Evolutionary conservation across 768 basidiomycete genomes (phyloP).

Genomic region (Clavaria fumosa): DNA sequence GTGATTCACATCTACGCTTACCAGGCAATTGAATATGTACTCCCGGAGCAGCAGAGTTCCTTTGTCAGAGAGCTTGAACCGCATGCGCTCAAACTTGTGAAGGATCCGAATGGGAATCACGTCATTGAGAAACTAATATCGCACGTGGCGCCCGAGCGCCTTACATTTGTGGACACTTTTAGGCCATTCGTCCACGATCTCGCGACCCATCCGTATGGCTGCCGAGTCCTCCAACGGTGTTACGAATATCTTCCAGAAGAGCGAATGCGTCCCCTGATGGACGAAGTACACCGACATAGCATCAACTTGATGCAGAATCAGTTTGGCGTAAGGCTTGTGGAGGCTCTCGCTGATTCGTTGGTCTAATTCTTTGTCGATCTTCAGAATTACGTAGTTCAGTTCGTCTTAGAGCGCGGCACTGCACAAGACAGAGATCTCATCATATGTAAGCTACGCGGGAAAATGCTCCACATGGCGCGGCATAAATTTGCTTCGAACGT

Average conservation of each 20-base stretch:
- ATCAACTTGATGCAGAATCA: slow-evolving; percentile 74
- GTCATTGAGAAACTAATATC: slow-evolving; percentile 86
- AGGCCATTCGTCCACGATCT: slow-evolving; percentile 66
- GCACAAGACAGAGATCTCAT: slow-evolving; percentile 53
- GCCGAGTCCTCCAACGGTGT: slow-evolving; percentile 86
- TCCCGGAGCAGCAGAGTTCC: slow-evolving; percentile 58
- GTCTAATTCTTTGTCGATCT: no score
- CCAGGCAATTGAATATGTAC: slow-evolving; percentile 72
- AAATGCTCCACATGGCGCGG: slow-evolving; percentile 63
- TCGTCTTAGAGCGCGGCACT: slow-evolving; percentile 70
- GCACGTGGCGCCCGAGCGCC: slow-evolving; percentile 57
- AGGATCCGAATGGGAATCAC: slow-evolving; percentile 89
- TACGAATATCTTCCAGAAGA: slow-evolving; percentile 69
- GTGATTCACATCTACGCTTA: slow-evolving; percentile 8
- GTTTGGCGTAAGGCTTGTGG: slow-evolving; percentile 49
- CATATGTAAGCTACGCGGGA: slow-evolving; percentile 54
- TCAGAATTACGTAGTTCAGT: slow-evolving; percentile 93
- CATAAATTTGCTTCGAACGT: slow-evolving; percentile 97
- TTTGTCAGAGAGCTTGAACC: slow-evolving; percentile 71
- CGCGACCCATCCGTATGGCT: slow-evolving; percentile 83
- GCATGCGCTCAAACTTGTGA: slow-evolving; percentile 72
- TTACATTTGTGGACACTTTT: slow-evolving; percentile 64
- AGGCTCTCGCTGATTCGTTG: no score
- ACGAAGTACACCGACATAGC: slow-evolving; percentile 65
- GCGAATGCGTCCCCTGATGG: slow-evolving; percentile 54